Evolutionary conservation across 305 asterid genomes (phyloP).

Genomic region (Stenogyne calaminthoides): DNA sequence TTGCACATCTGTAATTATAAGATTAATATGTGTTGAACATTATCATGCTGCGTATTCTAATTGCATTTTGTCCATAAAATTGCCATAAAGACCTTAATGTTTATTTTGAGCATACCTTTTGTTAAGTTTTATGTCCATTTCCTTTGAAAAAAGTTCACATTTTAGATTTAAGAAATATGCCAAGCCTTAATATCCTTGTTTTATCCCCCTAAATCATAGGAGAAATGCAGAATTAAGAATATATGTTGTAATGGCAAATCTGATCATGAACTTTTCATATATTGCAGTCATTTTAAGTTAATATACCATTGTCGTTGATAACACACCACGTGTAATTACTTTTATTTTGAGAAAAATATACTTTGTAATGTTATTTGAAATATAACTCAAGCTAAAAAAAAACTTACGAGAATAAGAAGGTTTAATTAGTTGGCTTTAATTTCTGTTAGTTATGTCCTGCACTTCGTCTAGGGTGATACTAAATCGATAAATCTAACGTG

Average conservation of each 20-base stretch:
- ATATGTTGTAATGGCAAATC: not conserved
- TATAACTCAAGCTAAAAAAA: constrained; percentile 6
- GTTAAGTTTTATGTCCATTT: not conserved
- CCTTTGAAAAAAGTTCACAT: not conserved
- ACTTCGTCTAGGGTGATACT: not conserved
- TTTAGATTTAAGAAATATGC: constrained; percentile 1
- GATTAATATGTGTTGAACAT: not conserved
- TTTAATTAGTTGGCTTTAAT: not conserved
- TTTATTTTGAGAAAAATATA: not conserved
- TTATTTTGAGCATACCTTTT: not conserved
- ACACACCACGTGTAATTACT: not conserved
- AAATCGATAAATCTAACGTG: constrained; percentile 21
- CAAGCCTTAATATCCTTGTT: not conserved
- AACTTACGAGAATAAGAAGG: constrained; percentile 8
- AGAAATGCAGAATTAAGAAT: not conserved
- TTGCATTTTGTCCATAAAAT: not conserved
- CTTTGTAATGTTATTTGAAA: not conserved
- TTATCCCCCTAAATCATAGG: not conserved
- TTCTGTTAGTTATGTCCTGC: constrained; percentile 2
- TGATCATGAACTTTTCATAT: not conserved
- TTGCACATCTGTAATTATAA: not conserved
- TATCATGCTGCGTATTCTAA: not conserved
- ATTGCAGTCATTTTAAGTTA: not conserved
- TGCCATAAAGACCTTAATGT: not conserved
- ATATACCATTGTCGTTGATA: not conserved